These are phyloP conservation scores for Meira nashicola DNA, from an alignment of 1,284 basidiomycete species.

Conservation along the genomic window DNA sequence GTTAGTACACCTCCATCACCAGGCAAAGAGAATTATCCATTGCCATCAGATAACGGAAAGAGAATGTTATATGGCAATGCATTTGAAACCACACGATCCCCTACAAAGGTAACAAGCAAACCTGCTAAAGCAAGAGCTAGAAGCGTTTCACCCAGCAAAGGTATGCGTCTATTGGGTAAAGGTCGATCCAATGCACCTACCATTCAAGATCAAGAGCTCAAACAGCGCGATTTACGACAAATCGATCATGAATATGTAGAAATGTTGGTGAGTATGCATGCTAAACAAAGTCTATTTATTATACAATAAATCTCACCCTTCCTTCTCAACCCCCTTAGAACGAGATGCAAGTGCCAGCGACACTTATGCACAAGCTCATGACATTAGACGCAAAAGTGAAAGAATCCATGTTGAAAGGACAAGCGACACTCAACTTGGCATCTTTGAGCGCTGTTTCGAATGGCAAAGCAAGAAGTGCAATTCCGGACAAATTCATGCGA, in stretches of 20 bases:
- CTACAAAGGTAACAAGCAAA: background rate
- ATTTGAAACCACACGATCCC: constrained; percentile 13
- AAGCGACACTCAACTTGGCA: constrained; percentile 63
- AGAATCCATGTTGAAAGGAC: constrained; percentile 81
- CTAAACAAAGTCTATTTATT: too few species aligned
- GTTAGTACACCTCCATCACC: constrained; percentile 1
- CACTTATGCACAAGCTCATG: constrained; percentile 68
- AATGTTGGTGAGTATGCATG: constrained; percentile 21
- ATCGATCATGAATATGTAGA: constrained; percentile 37
- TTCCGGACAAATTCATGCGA: constrained; percentile 21
- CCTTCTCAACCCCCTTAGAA: constrained; percentile 15
- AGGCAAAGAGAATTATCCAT: constrained; percentile 26
- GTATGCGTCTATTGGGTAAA: constrained; percentile 12
- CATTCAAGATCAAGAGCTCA: constrained; percentile 12
- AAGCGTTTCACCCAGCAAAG: constrained; percentile 5
- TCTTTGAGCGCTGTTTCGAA: constrained; percentile 43
- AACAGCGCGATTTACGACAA: constrained; percentile 12
- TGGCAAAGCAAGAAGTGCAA: constrained; percentile 24
- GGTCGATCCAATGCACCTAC: background rate
- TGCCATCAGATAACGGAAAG: constrained; percentile 10
- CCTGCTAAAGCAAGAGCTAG: background rate
- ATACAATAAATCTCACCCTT: background rate
- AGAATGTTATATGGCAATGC: constrained; percentile 9
- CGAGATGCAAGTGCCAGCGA: constrained; percentile 65
- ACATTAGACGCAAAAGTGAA: constrained; percentile 76